Evolutionary conservation across 495 filamentous ascomycete species (phyloP).

Genomic region (Penicillium diatomitis): DNA sequence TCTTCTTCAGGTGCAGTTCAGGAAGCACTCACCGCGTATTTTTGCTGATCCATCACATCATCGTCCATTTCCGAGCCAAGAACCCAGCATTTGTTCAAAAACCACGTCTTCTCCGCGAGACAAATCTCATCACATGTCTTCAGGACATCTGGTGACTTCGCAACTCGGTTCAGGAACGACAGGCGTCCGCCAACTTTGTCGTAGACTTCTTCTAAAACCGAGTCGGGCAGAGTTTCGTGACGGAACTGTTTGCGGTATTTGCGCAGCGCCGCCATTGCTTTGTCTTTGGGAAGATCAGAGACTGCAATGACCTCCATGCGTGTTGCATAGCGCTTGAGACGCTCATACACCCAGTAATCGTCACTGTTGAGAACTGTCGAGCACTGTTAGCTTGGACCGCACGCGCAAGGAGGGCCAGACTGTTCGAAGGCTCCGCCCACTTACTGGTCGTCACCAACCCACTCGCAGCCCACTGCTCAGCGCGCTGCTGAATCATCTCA

Average conservation of each 20-base stretch:
- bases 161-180: constrained; percentile 77
- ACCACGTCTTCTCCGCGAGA: constrained; percentile 81
- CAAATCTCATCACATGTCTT: constrained; percentile 71
- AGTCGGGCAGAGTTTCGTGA: constrained; percentile 40
- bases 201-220: constrained; percentile 68
- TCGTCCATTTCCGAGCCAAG: constrained; percentile 92
- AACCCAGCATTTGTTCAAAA: constrained; percentile 91
- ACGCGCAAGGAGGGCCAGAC: too few species aligned
- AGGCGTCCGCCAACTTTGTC: constrained; percentile 76
- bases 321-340: constrained; percentile 79
- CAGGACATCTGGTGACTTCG: constrained; percentile 69
- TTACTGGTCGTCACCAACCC: constrained; percentile 70
- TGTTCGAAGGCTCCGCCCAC: background rate
- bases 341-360: constrained; percentile 97
- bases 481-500: constrained; percentile 90
- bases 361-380: constrained; percentile 73
- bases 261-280: constrained; percentile 64
- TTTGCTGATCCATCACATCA: constrained; percentile 98
- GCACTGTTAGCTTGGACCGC: background rate
- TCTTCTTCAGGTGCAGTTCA: too few species aligned
- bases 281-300: constrained; percentile 64
- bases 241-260: constrained; percentile 68
- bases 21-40: constrained; percentile 61
- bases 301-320: constrained; percentile 87
- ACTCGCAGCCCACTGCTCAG: constrained; percentile 88